phyloP scores from a whole-genome alignment of 768 basidiomycete genomes.

The Rhodosporidiobolus sp. region DNA sequence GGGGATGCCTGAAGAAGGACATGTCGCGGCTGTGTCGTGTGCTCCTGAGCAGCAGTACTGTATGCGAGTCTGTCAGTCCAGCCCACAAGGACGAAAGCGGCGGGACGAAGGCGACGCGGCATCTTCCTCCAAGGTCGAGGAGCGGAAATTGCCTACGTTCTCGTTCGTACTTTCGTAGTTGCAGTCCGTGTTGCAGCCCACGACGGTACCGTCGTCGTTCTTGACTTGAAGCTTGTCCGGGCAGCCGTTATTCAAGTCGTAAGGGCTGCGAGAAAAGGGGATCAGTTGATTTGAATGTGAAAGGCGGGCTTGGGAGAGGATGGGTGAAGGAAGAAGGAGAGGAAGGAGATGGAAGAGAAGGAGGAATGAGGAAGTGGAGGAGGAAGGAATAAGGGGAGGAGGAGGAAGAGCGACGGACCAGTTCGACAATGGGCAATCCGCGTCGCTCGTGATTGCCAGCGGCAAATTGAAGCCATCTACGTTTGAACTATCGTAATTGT shows the following conservation, averaged over 20 bases:
- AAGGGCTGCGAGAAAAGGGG: neutral
- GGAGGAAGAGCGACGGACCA: constrained; percentile 9
- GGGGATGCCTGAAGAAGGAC: constrained; percentile 10
- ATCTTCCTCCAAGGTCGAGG: neutral
- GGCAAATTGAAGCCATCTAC: constrained; percentile 31
- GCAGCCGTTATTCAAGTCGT: constrained; percentile 3
- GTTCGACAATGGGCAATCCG: constrained; percentile 15
- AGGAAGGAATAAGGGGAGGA: neutral
- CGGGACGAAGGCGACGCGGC: no score
- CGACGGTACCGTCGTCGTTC: constrained; percentile 17
- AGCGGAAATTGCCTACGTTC: neutral
- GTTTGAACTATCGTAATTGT: constrained; percentile 13
- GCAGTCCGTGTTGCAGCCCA: constrained; percentile 28
- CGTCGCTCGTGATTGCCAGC: constrained; percentile 6
- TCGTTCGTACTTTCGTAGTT: neutral
- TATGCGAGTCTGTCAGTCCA: neutral
- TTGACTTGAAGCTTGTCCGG: constrained; percentile 17
- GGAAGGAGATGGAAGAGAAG: no score
- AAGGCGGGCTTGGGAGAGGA: fast-evolving
- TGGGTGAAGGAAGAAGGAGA: neutral
- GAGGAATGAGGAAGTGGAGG: neutral
- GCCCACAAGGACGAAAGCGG: neutral
- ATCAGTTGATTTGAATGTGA: fast-evolving
- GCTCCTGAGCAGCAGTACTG: constrained; percentile 33
- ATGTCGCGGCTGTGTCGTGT: neutral